Evolutionary conservation across 495 filamentous ascomycete species (phyloP).

Genomic region (Recurvomyces mirabilis): DNA sequence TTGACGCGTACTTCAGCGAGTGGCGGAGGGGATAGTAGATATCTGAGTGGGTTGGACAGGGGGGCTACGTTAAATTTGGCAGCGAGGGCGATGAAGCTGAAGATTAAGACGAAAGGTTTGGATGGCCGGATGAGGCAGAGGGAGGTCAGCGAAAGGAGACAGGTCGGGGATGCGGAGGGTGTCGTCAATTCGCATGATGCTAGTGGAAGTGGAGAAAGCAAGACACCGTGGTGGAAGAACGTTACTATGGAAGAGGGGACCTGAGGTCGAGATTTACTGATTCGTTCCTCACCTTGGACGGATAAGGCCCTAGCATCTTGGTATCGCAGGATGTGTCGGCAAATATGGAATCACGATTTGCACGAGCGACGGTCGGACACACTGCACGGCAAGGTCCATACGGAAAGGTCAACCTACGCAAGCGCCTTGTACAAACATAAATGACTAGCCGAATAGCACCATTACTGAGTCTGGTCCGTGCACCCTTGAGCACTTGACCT

Average conservation of each 20-base stretch:
- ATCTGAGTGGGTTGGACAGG: slow-evolving; percentile 6
- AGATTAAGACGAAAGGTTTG: slow-evolving; percentile 38
- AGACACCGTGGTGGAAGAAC: slow-evolving; percentile 29
- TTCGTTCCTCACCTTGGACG: too few species aligned
- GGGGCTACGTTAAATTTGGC: slow-evolving; percentile 19
- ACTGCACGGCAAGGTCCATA: too few species aligned
- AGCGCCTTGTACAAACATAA: too few species aligned
- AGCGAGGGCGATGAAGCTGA: slow-evolving; percentile 37
- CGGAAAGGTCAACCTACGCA: too few species aligned
- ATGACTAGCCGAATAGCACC: too few species aligned
- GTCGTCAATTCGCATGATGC: slow-evolving; percentile 44
- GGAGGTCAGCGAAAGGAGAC: slow-evolving; percentile 72
- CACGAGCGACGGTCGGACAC: too few species aligned
- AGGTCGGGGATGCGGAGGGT: slow-evolving; percentile 75
- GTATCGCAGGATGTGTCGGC: too few species aligned
- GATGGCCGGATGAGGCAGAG: slow-evolving; percentile 34
- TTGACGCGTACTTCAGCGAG: too few species aligned
- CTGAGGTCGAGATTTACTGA: neutral
- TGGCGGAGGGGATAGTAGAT: slow-evolving; percentile 16
- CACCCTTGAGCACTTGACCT: too few species aligned
- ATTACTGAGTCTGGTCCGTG: too few species aligned
- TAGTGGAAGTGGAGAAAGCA: slow-evolving; percentile 7
- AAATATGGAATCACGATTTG: too few species aligned
- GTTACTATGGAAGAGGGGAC: slow-evolving; percentile 33
- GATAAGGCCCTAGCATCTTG: too few species aligned